Evolutionary conservation across 371 early-diverging fungal genomes (phyloP), one percentile per base, ranked within the genome.

Genomic region (Zopfochytrium polystomum): DNA sequence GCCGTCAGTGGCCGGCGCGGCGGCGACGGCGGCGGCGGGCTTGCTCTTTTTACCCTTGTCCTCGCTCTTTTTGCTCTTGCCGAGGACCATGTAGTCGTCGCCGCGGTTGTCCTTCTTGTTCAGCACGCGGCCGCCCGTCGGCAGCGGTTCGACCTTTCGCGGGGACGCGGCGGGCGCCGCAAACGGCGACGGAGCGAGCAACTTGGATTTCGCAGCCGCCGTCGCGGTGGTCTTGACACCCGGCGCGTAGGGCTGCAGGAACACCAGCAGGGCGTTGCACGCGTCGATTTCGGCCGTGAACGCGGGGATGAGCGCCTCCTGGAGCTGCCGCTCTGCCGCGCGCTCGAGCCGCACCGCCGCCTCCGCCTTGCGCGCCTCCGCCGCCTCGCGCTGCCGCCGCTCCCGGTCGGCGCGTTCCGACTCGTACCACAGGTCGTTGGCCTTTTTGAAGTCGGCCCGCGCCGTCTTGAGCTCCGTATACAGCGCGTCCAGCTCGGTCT

Each of bases 231-330:
- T 42, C 20, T 58, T 72, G 26, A 59, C 61, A 42, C 42, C 20
- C 23, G 53, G 20, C 13, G 65, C 63, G 52, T 72, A 73, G 52
- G 71, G 65, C 66, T 80, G 73, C 63, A 95, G 81, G 70, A 87
- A 90, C 45, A 76, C 71, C 66, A 91, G 79, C 38, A 94, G 78
- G 56, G 82, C 83, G 58, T 88, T 87, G 77, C 92, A 92, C 43
- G 79, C 79, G 64, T 76, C 71, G 63, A 96, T 92, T 71, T 96
- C 96, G 61, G 80, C 80, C 56, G 82, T 78, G 75, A 85, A 95
- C 7, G 96, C 95, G 33, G 94, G 94, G 53, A 90, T 73, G 55
- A 91, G 88, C 29, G 95, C 95, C 51, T 84, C 73, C 66, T 94
- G 95, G 27, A 85, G 83, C 73, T 90, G 91, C 64, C 83, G 76